Evolutionary conservation across 768 basidiomycete genomes (phyloP), one percentile per base, ranked within the genome.

Genomic region (Agaricus subrufescens): DNA sequence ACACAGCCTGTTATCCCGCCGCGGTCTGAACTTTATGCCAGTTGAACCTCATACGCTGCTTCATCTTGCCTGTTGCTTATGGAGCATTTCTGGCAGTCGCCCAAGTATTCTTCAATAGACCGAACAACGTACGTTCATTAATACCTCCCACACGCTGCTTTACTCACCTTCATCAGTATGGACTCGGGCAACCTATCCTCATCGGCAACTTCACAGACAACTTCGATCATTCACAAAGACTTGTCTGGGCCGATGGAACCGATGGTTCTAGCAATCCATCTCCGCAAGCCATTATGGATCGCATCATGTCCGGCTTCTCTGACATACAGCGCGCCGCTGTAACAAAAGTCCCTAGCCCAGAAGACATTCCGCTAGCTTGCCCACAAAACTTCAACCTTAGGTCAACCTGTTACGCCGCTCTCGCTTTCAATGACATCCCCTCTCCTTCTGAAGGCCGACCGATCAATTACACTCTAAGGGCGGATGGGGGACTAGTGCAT

Each of bases 221-320:
- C 57, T 87, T 84, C 59, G 79, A 84, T 54, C 77, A 77, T 10
- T 78, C 79, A 12, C 68, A 76, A 25, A 54, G 76, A 3, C 67
- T 89, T 3, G 64, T 87, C 56, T 91, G 90, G 90, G 80, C 82
- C 0, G 88, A 90, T 62, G 78, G 73, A 11, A 87, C 87, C 2
- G 76, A 81, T 56, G 80, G 81, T 11, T 73, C 72, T 1, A 79
- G 79, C 48, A 69, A 71, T 6, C 83, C 86, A 1, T 75, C 82
- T 1, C 79, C 87, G 3, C 65, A 67, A 31, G 76, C 80, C 38
- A 81, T 92, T 58, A 90, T 91, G 67, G 63, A 75, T 15, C 77
- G 71, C 43, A 75, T 90, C 34, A 86, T 84, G 1, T 65, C 71
- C 15, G 73, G 74, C 2, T 86, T 89, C 60, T 71, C 71, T 11